Base-by-base conservation (phyloP, 2,329 filamentous ascomycete species). In the Trichoderma sp. region DNA sequence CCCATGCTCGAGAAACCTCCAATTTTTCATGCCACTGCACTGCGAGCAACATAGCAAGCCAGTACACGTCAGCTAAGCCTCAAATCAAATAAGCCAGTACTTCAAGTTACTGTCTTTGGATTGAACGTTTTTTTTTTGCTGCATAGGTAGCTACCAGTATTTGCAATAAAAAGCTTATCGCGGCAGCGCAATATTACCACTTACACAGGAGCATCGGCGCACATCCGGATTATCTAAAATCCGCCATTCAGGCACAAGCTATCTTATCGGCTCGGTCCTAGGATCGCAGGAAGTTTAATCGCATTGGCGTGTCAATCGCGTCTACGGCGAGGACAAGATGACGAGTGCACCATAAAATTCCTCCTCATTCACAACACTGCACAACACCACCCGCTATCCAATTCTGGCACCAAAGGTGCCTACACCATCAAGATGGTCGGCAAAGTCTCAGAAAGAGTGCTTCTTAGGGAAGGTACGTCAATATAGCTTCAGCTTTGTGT, bases 361-460 rank as follows among this genome's bases (percentile, higher is more conserved):
- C 24, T 47, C 62, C 40, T 33, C 14, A n/a, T 60, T 27, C 31
- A 47, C 33, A 29, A 56, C 43, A 35, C 31, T 55, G 56, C 49
- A 27, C 58, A 58, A 19, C 57, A 27, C 55, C 43, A 49, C 49
- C 64, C 37, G 29, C 14, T 33, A 24, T 29, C 5, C 40, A n/a
- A 52, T 58, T 43, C 33, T 35, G 49, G 40, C 58, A 69, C 63
- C 16, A 73, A 71, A 70, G 81, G 82, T 37, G 74, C 71, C 71
- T 29, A 77, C 61, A 21, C 80, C 55, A 1, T 68, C 72, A 81
- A 53, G 68, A 89, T 89, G 87, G 87, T 89, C 70, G 87, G 87
- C 71, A 89, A 89, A 82, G 87, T 89, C 73, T 89, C 87, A 79
- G 87, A 89, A 80, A 85, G 86, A 79, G 87, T 89, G 75, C 87